Evolutionary conservation across 75 land plant genomes (phyloP).

Genomic region (Pinus taeda): DNA sequence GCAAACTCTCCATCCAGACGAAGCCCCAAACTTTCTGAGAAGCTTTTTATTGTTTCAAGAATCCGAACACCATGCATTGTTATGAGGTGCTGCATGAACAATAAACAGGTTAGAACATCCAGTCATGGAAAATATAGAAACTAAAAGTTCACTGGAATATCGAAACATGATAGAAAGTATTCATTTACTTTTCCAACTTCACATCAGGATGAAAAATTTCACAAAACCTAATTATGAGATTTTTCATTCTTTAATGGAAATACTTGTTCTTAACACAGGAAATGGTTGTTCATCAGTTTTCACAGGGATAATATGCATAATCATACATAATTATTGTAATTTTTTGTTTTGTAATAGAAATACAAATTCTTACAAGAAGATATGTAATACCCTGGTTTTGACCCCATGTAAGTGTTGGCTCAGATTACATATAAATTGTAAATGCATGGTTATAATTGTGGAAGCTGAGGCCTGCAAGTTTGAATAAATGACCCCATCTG

Average conservation of each 20-base stretch:
- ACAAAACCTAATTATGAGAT: neutral
- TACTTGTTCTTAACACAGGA: neutral
- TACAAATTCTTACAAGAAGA: no score
- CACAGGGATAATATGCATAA: neutral
- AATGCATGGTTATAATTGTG: no score
- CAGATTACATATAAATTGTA: no score
- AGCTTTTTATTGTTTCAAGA: conserved; percentile 31
- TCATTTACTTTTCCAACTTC: neutral
- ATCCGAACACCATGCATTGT: conserved; percentile 49
- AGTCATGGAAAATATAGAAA: neutral
- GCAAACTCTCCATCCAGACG: conserved; percentile 35
- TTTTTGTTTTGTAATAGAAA: no score
- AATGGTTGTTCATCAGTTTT: neutral
- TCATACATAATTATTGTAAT: no score
- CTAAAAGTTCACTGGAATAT: neutral
- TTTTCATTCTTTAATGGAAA: neutral
- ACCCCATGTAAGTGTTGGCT: no score
- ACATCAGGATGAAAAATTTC: neutral
- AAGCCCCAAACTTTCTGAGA: conserved; percentile 43
- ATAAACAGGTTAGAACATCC: neutral
- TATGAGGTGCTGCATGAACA: conserved; percentile 57
- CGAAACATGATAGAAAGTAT: neutral
- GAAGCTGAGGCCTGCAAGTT: no score
- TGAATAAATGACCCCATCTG: no score
- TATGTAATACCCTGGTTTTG: no score